phyloP scores from a whole-genome alignment of 164 flowering plant genomes.

The Buxus sempervirens region DNA sequence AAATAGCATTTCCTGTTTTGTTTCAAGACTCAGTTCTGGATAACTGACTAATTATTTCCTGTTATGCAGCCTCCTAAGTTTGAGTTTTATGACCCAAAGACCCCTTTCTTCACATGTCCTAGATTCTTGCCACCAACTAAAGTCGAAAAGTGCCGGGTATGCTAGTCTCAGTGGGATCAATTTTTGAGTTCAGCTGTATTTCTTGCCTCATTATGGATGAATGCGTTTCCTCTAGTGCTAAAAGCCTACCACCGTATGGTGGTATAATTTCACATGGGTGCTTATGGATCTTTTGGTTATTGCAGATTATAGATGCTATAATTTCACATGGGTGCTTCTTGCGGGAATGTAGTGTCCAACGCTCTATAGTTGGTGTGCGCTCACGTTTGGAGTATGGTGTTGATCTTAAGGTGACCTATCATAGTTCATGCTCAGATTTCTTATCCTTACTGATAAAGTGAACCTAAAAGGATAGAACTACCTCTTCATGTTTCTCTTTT shows the following conservation, averaged over 20 bases:
- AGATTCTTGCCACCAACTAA: constrained; percentile 91
- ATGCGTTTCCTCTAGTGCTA: no score
- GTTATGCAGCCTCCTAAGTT: constrained; percentile 72
- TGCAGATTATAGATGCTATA: constrained; percentile 82
- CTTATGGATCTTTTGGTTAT: constrained; percentile 13
- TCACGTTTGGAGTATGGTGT: constrained; percentile 86
- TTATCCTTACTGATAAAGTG: neutral
- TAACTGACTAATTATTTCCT: constrained; percentile 6
- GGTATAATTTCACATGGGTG: no score
- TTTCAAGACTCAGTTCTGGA: neutral
- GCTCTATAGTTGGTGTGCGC: constrained; percentile 83
- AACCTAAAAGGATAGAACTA: neutral
- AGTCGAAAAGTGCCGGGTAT: constrained; percentile 87
- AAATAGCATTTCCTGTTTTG: neutral
- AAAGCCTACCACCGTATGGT: no score
- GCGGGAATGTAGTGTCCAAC: constrained; percentile 74
- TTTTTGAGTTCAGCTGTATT: neutral
- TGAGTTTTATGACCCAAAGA: constrained; percentile 78
- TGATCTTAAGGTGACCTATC: constrained; percentile 54
- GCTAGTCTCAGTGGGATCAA: constrained; percentile 5
- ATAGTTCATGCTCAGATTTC: neutral
- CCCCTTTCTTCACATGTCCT: constrained; percentile 92
- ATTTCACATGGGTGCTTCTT: constrained; percentile 96
- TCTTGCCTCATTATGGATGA: no score
- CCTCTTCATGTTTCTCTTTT: neutral